Base-by-base conservation (phyloP, 208 protist species). In the Leptomonas pyrrhocoris region DNA sequence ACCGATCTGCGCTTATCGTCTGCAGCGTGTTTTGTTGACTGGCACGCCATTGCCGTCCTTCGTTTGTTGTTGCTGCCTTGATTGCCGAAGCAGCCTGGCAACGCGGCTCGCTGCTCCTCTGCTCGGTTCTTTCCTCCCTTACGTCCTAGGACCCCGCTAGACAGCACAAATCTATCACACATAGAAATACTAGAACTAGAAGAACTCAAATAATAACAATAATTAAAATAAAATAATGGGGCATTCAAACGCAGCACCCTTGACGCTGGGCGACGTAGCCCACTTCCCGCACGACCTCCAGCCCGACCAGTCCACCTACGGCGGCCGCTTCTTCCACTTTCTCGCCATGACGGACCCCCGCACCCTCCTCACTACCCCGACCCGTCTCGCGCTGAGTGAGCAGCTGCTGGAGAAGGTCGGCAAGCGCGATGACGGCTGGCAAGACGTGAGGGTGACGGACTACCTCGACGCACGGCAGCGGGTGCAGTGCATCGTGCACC, bases 401-500 rank as follows among this genome's bases (percentile, higher is more conserved):
- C 57, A 70, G 50, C 65, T 89, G 28, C 66, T 89, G 9, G 50
- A 64, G 18, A 55, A 72, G 23, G 77, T 79, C 0, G 68, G 77
- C 45, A n/a, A 45, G 19, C 68, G 65, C 38, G 59, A 73, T 12
- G 28, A 34, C 2, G 77, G 74, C 5, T 89, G 80, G 75, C 6
- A 61, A 2, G n/a, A 42, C 3, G 64, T 86, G 15, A 59, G 16
- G 31, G 80, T 86, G 15, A 45, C 23, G 6, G 76, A 80, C 45
- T 89, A 86, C 68, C 60, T 79, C 11, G 67, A 81, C 34, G 85
- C 85, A 6, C 66, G 58, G 13, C 70, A 81, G 54, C 81, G 74
- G 0, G 76, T 85, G 57, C 76, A 74, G 43, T 77, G 89, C 40
- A 92, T 83, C 25, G 50, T 96, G 6, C 94, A 97, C 73, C 89